Evolutionary conservation across 352 stramenopile species (phyloP).

Genomic region (Phytopythium vexans): DNA sequence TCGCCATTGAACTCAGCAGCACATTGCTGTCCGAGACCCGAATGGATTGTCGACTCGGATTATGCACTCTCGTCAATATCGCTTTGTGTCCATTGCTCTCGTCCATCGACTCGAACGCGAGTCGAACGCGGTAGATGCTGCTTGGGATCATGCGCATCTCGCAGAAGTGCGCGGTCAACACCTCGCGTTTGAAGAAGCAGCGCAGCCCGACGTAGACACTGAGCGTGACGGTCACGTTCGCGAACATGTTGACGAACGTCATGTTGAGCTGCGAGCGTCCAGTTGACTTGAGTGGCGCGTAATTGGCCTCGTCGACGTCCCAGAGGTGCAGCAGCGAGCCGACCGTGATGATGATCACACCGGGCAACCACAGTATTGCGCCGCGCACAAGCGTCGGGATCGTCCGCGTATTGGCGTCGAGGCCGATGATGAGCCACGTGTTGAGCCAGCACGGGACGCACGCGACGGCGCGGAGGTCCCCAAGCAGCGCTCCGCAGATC

Average conservation of each 20-base stretch:
- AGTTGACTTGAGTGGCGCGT: conserved; percentile 6
- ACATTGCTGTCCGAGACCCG: too few species aligned
- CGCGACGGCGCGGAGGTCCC: conserved; percentile 5
- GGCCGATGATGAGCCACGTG: conserved; percentile 11
- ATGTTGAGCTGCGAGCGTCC: conserved; percentile 8
- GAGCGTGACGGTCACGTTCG: conserved; percentile 19
- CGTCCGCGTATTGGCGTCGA: conserved; percentile 22
- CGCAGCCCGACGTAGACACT: conserved; percentile 12
- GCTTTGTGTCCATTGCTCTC: too few species aligned
- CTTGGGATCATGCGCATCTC: not conserved
- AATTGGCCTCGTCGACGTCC: conserved; percentile 12
- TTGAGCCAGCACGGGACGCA: conserved; percentile 16
- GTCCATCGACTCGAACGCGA: too few species aligned
- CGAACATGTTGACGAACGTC: conserved; percentile 20
- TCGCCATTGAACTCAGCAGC: too few species aligned
- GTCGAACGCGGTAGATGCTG: not conserved
- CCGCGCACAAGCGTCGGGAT: conserved; percentile 5
- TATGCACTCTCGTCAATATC: too few species aligned
- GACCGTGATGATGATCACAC: conserved; percentile 10
- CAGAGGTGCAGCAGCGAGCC: conserved; percentile 6
- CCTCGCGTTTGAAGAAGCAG: conserved; percentile 2
- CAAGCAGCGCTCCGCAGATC: conserved; percentile 9
- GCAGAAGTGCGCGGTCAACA: not conserved
- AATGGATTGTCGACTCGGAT: not conserved
- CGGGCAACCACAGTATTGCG: conserved; percentile 10